Conservation (phyloP, 768 basidiomycete genomes). For the Cystofilobasidium capitatum region DNA sequence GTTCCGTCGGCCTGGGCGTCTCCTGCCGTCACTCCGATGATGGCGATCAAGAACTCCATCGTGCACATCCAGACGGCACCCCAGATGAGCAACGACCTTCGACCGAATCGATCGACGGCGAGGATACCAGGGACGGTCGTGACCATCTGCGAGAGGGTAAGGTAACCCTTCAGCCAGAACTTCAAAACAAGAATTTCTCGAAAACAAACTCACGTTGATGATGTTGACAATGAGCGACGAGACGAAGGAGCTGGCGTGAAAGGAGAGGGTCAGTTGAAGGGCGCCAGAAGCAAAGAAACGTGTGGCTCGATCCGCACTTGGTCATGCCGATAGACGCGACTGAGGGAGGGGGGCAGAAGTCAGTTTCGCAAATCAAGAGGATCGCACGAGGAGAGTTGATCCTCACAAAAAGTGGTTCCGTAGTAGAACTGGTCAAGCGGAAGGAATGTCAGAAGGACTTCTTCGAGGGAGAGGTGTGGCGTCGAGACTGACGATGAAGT, state of each 20-base stretch:
- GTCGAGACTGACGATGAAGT: slow-evolving; percentile 60
- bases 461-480: neutral
- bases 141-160: slow-evolving; percentile 37
- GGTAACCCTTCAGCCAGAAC: neutral
- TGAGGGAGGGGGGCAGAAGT: no score
- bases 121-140: slow-evolving; percentile 73
- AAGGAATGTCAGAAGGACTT: neutral
- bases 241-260: no score
- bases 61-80: slow-evolving; percentile 74
- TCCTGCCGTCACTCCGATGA: slow-evolving; percentile 16
- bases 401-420: no score
- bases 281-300: no score
- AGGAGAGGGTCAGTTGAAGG: no score
- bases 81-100: slow-evolving; percentile 64
- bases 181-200: neutral
- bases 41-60: slow-evolving; percentile 64
- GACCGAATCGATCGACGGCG: slow-evolving; percentile 71
- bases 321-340: no score
- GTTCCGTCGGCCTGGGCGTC: slow-evolving; percentile 32
- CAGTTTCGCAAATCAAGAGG: no score
- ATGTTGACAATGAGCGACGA: neutral
- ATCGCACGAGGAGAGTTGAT: no score
- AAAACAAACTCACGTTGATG: neutral
- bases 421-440: no score
- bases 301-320: no score